Base-by-base conservation (phyloP, 352 stramenopile species). In the Globisporangium nunn region DNA sequence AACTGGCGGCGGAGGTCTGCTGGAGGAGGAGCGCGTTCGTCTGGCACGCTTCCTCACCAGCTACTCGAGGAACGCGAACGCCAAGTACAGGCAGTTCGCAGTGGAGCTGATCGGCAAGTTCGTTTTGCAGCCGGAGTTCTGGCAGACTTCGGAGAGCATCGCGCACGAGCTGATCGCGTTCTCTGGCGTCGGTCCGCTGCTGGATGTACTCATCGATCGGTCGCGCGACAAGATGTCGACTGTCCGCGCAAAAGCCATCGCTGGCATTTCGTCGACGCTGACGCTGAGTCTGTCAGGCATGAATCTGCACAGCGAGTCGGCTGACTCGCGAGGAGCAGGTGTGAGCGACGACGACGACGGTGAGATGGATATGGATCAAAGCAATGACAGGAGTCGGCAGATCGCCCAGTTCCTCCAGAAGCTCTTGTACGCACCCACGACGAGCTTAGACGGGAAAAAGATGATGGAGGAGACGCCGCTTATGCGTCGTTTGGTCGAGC, bases 191-290 rank as follows among this genome's bases (percentile, higher is more conserved):
- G 67, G 67, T 0, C 75, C 84, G 10, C 54, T 93, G 29, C 50
- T 93, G 12, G 74, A 88, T 33, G 66, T 95, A 18, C 56, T 95
- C 2, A 75, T 88, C 33, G 75, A 92, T 31, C 75, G 85, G 6
- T 85, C 83, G 37, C 61, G 77, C 5, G 85, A 95, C 61, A 88
- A 88, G 52, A 82, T 90, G 33, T 91, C 84, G 4, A 64, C 78
- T 46, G 83, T 93, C 33, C 82, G 85, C 33, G 81, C 83, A 0
- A 95, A 93, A 51, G 82, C 85, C 11, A 88, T 95, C 67, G 72
- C 66, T 51, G 85, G 78, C 3, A 76, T 95, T 33, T 90, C 85
- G 11, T 60, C 75, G 0, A 72, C 82, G 45, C 55, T 93, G 18
- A 81, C 74, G 2, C 66, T 79, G 18, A 73, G 76, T 15, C 65